phyloP scores from a whole-genome alignment of 768 basidiomycete species.

The Tulasnella sp. region DNA sequence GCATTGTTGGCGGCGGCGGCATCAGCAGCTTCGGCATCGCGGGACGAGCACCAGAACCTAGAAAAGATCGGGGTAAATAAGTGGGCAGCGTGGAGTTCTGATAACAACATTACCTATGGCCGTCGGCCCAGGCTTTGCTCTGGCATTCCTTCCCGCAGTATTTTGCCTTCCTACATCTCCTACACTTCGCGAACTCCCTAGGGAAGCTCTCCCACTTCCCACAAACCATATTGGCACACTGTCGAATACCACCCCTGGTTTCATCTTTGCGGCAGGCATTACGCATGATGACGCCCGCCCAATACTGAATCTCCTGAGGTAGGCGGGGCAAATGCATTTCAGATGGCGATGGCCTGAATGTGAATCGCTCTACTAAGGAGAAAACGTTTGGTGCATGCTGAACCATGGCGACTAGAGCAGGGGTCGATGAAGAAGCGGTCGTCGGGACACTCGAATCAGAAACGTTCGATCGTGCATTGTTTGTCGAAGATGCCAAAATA shows the following conservation, averaged over 20 bases:
- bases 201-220: slow-evolving; percentile 91
- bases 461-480: not conserved
- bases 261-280: slow-evolving; percentile 99
- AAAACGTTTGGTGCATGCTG: slow-evolving; percentile 78
- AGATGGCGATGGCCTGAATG: slow-evolving; percentile 82
- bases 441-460: not conserved
- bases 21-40: slow-evolving; percentile 23
- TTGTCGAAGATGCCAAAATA: slow-evolving; percentile 36
- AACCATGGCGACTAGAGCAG: slow-evolving; percentile 36
- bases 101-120: slow-evolving; percentile 57
- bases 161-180: slow-evolving; percentile 94
- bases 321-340: slow-evolving; percentile 69
- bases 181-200: slow-evolving; percentile 94
- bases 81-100: not conserved
- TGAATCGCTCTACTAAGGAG: slow-evolving; percentile 93
- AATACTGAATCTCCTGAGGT: slow-evolving; percentile 91
- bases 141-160: slow-evolving; percentile 98
- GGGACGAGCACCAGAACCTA: slow-evolving; percentile 23
- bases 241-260: slow-evolving; percentile 82
- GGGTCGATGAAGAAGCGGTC: not conserved
- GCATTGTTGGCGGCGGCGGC: slow-evolving; percentile 7
- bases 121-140: slow-evolving; percentile 93
- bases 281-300: slow-evolving; percentile 99
- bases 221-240: slow-evolving; percentile 98
- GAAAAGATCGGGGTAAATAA: not conserved